phyloP scores from a whole-genome alignment of 1,284 basidiomycete genomes.

The Boletus sp. region DNA sequence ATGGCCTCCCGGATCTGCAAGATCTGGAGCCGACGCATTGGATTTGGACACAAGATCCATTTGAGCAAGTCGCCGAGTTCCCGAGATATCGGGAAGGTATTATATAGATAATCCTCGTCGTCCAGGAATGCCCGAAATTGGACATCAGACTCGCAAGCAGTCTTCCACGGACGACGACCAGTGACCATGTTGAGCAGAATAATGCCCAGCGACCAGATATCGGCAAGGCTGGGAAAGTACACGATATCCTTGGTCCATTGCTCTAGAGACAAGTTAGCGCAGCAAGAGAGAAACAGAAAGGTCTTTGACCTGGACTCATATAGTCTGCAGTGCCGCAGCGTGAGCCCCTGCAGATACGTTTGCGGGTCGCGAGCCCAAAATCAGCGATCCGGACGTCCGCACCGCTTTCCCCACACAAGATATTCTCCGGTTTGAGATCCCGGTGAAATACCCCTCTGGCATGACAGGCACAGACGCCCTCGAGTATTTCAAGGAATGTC shows the following conservation, averaged over 20 bases:
- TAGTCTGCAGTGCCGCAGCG: conserved; percentile 81
- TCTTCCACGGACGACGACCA: conserved; percentile 85
- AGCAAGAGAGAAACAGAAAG: neutral
- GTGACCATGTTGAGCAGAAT: conserved; percentile 83
- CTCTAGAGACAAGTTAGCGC: conserved; percentile 43
- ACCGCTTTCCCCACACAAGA: conserved; percentile 63
- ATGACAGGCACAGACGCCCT: conserved; percentile 74
- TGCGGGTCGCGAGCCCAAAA: conserved; percentile 80
- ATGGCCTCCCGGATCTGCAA: conserved; percentile 59
- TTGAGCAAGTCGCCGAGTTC: conserved; percentile 54
- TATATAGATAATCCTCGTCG: conserved; percentile 65
- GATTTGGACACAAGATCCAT: conserved; percentile 53
- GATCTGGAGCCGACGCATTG: conserved; percentile 56
- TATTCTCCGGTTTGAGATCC: conserved; percentile 88
- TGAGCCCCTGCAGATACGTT: conserved; percentile 62
- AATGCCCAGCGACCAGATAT: conserved; percentile 91
- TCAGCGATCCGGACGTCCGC: conserved; percentile 68
- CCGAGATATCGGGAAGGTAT: conserved; percentile 68
- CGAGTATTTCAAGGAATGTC: conserved; percentile 72
- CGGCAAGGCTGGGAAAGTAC: conserved; percentile 64
- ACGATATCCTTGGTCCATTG: conserved; percentile 41
- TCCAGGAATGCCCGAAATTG: conserved; percentile 68
- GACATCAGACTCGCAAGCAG: conserved; percentile 68
- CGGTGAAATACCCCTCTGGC: conserved; percentile 75
- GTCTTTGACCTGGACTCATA: conserved; percentile 66